Percentiles rank a stretch among this genome's conserved stretches.
phyloP scores from a whole-genome alignment of 2,329 filamentous ascomycete genomes.

The Hypocreales sp. region DNA sequence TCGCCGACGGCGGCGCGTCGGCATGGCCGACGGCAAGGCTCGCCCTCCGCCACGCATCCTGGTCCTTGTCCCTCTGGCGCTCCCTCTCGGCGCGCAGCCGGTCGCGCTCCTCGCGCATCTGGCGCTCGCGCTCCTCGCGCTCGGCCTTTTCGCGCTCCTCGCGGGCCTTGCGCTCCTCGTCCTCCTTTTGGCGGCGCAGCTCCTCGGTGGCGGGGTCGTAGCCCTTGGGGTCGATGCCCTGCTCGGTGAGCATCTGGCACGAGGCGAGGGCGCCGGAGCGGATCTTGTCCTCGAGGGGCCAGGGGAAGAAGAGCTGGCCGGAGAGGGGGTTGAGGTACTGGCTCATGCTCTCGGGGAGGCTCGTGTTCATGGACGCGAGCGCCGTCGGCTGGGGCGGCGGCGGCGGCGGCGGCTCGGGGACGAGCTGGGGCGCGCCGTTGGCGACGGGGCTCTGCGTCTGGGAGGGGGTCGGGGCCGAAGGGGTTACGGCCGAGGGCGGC shows the following conservation, averaged over 20 bases:
- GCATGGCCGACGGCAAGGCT: conserved; percentile 15
- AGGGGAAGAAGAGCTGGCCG: conserved; percentile 54
- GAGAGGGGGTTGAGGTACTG: conserved; percentile 39
- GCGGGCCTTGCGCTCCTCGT: conserved; percentile 29
- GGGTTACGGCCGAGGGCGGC: conserved; percentile 14
- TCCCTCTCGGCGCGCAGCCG: conserved; percentile 24
- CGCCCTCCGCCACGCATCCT: conserved; percentile 23
- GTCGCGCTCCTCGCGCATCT: conserved; percentile 22
- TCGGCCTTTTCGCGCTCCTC: conserved; percentile 31
- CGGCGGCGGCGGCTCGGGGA: conserved; percentile 16
- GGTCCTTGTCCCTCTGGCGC: conserved; percentile 24
- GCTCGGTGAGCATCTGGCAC: conserved; percentile 45
- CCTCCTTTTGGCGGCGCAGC: conserved; percentile 32
- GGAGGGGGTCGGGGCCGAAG: conserved; percentile 15
- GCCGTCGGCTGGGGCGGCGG: conserved; percentile 19
- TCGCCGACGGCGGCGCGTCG: conserved; percentile 10
- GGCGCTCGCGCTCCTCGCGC: conserved; percentile 28
- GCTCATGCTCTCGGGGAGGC: conserved; percentile 31
- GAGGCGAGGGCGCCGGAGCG: conserved; percentile 50
- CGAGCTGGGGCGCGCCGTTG: conserved; percentile 15
- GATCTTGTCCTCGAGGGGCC: conserved; percentile 59
- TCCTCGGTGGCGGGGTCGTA: conserved; percentile 43
- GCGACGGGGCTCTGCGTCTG: conserved; percentile 18
- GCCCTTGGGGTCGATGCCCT: conserved; percentile 43
- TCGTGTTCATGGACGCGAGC: conserved; percentile 17